Evolutionary conservation across 768 basidiomycete genomes (phyloP).

Genomic region (Chalciporus chontae): DNA sequence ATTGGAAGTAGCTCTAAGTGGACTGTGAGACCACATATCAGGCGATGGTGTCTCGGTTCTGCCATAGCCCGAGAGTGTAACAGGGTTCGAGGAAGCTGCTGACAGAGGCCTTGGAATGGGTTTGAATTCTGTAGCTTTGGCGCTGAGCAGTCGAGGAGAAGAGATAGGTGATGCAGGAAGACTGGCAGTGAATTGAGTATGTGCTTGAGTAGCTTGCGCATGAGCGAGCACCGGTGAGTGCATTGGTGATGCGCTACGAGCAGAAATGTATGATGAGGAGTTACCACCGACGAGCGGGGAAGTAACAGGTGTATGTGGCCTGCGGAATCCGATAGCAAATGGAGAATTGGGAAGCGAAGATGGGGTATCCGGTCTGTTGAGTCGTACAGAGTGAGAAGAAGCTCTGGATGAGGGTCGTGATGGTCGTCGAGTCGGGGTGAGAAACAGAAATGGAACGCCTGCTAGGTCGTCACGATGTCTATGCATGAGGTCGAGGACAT

Average conservation of each 20-base stretch:
- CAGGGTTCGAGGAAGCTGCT: slow-evolving; percentile 56
- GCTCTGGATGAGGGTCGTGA: slow-evolving; percentile 81
- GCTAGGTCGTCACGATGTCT: slow-evolving; percentile 84
- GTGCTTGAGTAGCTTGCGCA: slow-evolving; percentile 50
- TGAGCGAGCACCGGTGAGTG: slow-evolving; percentile 65
- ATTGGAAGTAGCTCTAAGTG: slow-evolving; percentile 70
- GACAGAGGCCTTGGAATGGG: slow-evolving; percentile 80
- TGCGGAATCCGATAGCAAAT: slow-evolving; percentile 66
- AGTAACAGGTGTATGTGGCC: slow-evolving; percentile 75
- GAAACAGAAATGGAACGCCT: slow-evolving; percentile 77
- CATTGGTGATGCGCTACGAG: slow-evolving; percentile 51
- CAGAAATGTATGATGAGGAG: slow-evolving; percentile 53
- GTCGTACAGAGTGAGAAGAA: slow-evolving; percentile 63
- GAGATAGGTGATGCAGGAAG: slow-evolving; percentile 82
- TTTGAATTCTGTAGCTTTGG: slow-evolving; percentile 87
- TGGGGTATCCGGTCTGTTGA: slow-evolving; percentile 75
- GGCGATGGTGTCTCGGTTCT: slow-evolving; percentile 84
- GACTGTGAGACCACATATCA: slow-evolving; percentile 81
- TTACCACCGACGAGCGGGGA: slow-evolving; percentile 70
- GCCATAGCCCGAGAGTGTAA: slow-evolving; percentile 41
- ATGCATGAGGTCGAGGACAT: slow-evolving; percentile 94
- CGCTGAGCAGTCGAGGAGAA: slow-evolving; percentile 82
- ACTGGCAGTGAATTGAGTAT: slow-evolving; percentile 71
- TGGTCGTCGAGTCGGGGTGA: slow-evolving; percentile 76
- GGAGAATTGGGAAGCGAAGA: slow-evolving; percentile 74